These are phyloP conservation scores for Theobroma cacao DNA, from an alignment of 345 rosid genomes.

Conservation along the genomic window DNA sequence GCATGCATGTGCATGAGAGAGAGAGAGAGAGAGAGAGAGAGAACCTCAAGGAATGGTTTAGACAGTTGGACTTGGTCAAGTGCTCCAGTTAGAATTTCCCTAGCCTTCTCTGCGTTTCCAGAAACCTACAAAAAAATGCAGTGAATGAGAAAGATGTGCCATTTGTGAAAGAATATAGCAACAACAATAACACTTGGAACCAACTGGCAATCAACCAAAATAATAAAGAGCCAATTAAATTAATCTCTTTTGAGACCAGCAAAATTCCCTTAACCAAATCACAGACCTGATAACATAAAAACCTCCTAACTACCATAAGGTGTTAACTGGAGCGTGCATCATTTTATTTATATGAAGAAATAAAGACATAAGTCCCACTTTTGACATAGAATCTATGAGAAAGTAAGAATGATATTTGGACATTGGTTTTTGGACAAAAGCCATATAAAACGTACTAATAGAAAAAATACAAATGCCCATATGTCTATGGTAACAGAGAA, in stretches of 20 bases:
- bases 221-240: not conserved
- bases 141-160: not conserved
- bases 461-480: not conserved
- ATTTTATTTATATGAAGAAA: not conserved
- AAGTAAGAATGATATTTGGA: not conserved
- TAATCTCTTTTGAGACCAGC: too few relatives aligned
- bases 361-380: not conserved
- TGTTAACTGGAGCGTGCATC: not conserved
- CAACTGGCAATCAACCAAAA: not conserved
- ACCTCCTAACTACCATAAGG: too few relatives aligned
- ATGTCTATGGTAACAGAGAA: not conserved
- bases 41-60: conserved; percentile 76
- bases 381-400: not conserved
- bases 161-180: not conserved
- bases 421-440: not conserved
- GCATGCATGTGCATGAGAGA: not conserved
- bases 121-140: conserved; percentile 42
- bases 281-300: too few relatives aligned
- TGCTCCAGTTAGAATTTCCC: conserved; percentile 65
- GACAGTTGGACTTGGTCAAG: conserved; percentile 76
- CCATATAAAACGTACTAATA: not conserved
- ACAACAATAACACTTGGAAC: not conserved
- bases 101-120: conserved; percentile 71
- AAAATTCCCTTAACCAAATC: too few relatives aligned
- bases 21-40: not conserved